Evolutionary conservation across 2,329 filamentous ascomycete species (phyloP), one percentile per base, ranked within the genome.

Genomic region (Fusarium zealandicum): DNA sequence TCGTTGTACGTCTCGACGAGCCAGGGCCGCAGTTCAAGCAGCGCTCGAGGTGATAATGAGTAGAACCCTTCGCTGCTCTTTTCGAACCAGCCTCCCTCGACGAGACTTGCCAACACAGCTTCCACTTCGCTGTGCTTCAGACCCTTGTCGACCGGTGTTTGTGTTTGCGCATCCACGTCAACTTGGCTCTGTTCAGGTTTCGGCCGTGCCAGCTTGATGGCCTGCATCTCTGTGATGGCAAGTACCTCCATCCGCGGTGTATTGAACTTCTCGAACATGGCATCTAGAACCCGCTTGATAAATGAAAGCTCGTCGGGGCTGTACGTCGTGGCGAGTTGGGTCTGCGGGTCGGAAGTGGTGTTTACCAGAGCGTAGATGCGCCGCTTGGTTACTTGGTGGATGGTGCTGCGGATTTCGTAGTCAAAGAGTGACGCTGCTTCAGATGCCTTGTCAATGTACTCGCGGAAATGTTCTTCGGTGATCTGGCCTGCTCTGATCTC

Each of bases 1-100:
- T 96, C 90, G 69, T 99, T 98, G 74, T 96, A 99, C 22, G 89
- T 91, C 46, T 90, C 90, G n/a, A 91, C 76, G 41, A 99, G 81
- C 87, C 93, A 98, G 2, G 83, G 81, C 52, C 89, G 82, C 51
- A 99, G 76, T 78, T 99, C 95, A 80, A 98, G 85, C 63, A 99
- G 76, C 2, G 86, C 89, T 8, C 93, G 83, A 3, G 92, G 84
- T 44, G 87, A 88, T 14, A 97, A 79, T 14, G 82, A 85, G 72
- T 92, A 97, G 73, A 88, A 96, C 0, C 86, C 86, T 10, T 81
- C 81, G 13, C 72, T 69, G 54, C 89, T 95, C 70, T 86, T 85
- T 71, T 93, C 88, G 50, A 99, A 82, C 91, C 95, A 99, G 3
- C 89, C 90, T 67, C 95, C 90, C 3, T 85, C 82, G 0, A 93